phyloP scores from a whole-genome alignment of 2,329 filamentous ascomycete genomes.

The Arthrobotrys iridis region DNA sequence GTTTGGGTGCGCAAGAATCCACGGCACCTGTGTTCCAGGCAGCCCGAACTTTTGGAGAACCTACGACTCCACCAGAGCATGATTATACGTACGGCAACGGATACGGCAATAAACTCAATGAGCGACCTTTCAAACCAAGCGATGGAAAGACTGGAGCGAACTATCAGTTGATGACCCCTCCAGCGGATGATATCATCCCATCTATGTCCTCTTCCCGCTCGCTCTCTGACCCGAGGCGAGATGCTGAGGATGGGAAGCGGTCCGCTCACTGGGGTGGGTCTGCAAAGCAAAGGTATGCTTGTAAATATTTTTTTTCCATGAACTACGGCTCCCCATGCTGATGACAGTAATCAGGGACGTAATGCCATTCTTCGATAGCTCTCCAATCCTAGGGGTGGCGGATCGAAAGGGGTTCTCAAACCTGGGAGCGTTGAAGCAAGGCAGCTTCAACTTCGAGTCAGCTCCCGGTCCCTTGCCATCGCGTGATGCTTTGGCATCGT shows the following conservation, averaged over 20 bases:
- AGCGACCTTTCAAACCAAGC: constrained; percentile 70
- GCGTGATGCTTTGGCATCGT: constrained; percentile 65
- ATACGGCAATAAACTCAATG: constrained; percentile 72
- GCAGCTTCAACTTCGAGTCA: constrained; percentile 88
- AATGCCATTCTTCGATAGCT: constrained; percentile 34
- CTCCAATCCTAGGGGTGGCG: constrained; percentile 26
- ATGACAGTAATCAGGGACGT: constrained; percentile 12
- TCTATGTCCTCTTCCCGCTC: constrained; percentile 70
- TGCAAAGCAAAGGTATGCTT: constrained; percentile 45
- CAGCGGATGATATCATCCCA: constrained; percentile 67
- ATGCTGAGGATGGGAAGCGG: constrained; percentile 33
- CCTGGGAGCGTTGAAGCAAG: constrained; percentile 69
- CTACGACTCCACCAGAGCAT: constrained; percentile 88
- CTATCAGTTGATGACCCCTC: constrained; percentile 82
- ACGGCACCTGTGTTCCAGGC: constrained; percentile 12
- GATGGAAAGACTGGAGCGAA: constrained; percentile 74
- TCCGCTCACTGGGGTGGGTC: constrained; percentile 37
- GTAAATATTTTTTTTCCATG: background rate
- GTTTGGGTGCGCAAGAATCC: constrained; percentile 33
- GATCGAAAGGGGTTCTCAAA: constrained; percentile 54
- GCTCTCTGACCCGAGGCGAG: constrained; percentile 28
- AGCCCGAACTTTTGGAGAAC: constrained; percentile 78
- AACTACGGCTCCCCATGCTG: background rate
- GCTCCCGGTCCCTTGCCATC: constrained; percentile 60
- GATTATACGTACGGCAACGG: constrained; percentile 46